Evolutionary conservation across 1,139 yeast genomes (phyloP).

Genomic region (Wickerhamiella pararugosa): DNA sequence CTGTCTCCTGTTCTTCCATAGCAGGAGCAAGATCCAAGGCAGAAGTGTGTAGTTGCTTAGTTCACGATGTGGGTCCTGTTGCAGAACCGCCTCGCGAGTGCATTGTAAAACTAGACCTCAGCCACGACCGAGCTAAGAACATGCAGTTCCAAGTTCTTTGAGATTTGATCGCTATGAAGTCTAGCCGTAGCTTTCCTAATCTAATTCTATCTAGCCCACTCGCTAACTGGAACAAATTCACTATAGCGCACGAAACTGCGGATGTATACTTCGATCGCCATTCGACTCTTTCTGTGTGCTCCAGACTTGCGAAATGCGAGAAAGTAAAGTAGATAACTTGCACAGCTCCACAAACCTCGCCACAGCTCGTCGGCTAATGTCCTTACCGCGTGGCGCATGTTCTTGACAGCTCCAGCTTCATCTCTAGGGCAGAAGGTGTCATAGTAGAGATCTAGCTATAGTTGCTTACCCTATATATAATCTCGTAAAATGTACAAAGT

Average conservation of each 20-base stretch:
- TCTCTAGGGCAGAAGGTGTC: too few relatives aligned
- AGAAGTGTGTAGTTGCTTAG: background rate
- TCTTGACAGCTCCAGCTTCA: too few relatives aligned
- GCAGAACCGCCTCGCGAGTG: background rate
- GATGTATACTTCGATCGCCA: background rate
- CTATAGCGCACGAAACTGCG: background rate
- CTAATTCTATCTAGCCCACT: background rate
- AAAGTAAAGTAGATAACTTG: too few relatives aligned
- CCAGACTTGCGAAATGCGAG: too few relatives aligned
- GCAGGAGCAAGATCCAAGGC: background rate
- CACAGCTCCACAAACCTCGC: too few relatives aligned
- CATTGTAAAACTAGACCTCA: background rate
- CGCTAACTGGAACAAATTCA: conserved; percentile 1
- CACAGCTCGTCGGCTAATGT: too few relatives aligned
- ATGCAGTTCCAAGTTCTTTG: background rate
- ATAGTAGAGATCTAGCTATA: too few relatives aligned
- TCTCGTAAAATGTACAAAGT: too few relatives aligned
- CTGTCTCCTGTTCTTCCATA: background rate
- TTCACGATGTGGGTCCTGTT: background rate
- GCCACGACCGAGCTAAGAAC: background rate
- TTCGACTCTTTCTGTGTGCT: too few relatives aligned
- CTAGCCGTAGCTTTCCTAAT: background rate
- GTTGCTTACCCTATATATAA: too few relatives aligned
- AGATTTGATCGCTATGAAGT: background rate
- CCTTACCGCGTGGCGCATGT: too few relatives aligned